Conservation (phyloP, 495 filamentous ascomycete species). For the Lichenothelia convexa region DNA sequence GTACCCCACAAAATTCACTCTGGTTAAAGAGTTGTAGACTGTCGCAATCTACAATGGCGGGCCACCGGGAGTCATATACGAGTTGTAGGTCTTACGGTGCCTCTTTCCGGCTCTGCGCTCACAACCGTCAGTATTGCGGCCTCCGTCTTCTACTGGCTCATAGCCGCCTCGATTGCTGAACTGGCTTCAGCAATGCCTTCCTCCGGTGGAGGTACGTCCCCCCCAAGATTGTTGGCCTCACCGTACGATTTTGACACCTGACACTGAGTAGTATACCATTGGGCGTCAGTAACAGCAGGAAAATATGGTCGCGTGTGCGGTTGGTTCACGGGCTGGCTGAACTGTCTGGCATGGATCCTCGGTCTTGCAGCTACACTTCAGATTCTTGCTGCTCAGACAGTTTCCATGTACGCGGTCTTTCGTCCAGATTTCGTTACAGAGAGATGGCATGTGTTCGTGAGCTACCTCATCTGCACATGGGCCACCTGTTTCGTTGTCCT, state of each 20-base stretch:
- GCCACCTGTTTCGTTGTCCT: conserved; percentile 40
- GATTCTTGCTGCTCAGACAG: conserved; percentile 18
- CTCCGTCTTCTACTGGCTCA: conserved; percentile 30
- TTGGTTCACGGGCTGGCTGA: conserved; percentile 10
- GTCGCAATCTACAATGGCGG: conserved; percentile 32
- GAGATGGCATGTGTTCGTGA: conserved; percentile 61
- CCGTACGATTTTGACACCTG: conserved; percentile 6
- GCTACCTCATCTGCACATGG: conserved; percentile 50
- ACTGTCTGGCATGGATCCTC: conserved; percentile 40
- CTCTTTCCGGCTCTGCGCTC: too few relatives aligned
- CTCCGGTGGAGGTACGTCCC: conserved; percentile 36
- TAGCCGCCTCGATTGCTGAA: conserved; percentile 40
- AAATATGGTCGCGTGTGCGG: conserved; percentile 5
- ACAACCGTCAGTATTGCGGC: conserved; percentile 26
- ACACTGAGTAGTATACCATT: conserved; percentile 42
- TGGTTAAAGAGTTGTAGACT: conserved; percentile 4
- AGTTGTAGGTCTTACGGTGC: conserved; percentile 32
- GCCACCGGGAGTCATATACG: conserved; percentile 37
- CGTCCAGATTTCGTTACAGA: conserved; percentile 42
- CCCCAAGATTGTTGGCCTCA: neutral
- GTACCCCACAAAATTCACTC: neutral
- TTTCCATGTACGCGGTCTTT: conserved; percentile 51
- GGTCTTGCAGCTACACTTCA: conserved; percentile 3
- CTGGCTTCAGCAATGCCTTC: conserved; percentile 63
- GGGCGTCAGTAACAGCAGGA: conserved; percentile 48